Evolutionary conservation across 352 stramenopile species (phyloP).

Genomic region (Phytophthora vignae): DNA sequence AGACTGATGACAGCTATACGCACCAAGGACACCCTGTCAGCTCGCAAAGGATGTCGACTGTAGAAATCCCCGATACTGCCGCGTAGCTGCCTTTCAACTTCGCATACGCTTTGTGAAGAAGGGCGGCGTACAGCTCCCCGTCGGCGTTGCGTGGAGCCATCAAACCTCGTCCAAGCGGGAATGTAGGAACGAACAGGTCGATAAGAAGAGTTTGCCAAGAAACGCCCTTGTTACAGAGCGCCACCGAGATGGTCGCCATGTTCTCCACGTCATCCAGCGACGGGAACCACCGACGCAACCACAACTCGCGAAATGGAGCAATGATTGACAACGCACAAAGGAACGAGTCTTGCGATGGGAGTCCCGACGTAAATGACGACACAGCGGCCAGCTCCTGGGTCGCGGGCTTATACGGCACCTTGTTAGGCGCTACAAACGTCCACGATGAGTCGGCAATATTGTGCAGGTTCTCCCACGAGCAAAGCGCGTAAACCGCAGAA

Average conservation of each 20-base stretch:
- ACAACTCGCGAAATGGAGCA: conserved; percentile 25
- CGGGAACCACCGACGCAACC: conserved; percentile 34
- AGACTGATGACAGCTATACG: neutral
- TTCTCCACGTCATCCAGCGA: conserved; percentile 18
- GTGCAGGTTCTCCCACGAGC: conserved; percentile 42
- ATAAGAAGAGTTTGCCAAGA: conserved; percentile 49
- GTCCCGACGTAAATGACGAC: conserved; percentile 26
- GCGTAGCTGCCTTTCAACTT: conserved; percentile 62
- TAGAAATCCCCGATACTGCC: conserved; percentile 27
- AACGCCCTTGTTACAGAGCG: conserved; percentile 38
- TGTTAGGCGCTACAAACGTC: conserved; percentile 25
- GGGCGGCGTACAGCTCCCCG: conserved; percentile 45
- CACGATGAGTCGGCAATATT: conserved; percentile 37
- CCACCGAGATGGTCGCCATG: conserved; percentile 23
- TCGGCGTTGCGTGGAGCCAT: conserved; percentile 28
- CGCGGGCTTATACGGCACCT: neutral
- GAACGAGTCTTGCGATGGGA: conserved; percentile 46
- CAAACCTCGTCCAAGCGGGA: conserved; percentile 44
- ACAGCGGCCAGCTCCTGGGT: neutral
- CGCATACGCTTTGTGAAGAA: conserved; percentile 70
- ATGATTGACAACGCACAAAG: conserved; percentile 42
- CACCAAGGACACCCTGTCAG: conserved; percentile 59
- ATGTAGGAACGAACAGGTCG: conserved; percentile 54
- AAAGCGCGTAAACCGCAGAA: conserved; percentile 28
- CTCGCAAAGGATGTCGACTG: conserved; percentile 47